phyloP scores from a whole-genome alignment of 2,329 filamentous ascomycete genomes.

The Aspergillus brasiliensis region DNA sequence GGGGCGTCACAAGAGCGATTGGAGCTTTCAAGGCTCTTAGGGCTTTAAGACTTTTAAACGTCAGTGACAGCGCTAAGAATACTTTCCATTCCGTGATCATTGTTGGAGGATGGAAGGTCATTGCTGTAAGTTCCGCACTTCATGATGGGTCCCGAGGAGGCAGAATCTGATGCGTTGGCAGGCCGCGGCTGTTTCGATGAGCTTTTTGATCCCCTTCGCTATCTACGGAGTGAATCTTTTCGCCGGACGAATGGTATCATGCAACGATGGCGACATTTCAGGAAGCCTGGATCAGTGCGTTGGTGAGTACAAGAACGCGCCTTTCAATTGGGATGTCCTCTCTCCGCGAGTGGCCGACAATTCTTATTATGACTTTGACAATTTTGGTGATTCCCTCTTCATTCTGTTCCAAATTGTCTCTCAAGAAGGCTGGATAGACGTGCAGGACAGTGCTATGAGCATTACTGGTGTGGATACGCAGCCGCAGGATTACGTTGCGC shows the following conservation, averaged over 20 bases:
- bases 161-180: constrained; percentile 21
- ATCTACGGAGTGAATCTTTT: constrained; percentile 96
- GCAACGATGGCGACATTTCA: constrained; percentile 71
- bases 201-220: constrained; percentile 91
- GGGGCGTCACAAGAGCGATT: constrained; percentile 82
- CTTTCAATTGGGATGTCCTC: constrained; percentile 82
- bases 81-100: constrained; percentile 98
- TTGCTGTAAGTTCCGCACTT: constrained; percentile 62
- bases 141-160: not conserved
- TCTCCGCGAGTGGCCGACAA: constrained; percentile 81
- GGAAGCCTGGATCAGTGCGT: constrained; percentile 69
- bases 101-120: constrained; percentile 88
- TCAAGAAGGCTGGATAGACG: constrained; percentile 95
- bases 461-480: constrained; percentile 78
- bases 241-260: constrained; percentile 74
- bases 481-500: constrained; percentile 66
- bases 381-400: constrained; percentile 90
- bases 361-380: constrained; percentile 87
- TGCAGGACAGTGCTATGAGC: constrained; percentile 80
- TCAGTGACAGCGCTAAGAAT: constrained; percentile 92
- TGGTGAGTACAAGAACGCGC: constrained; percentile 75
- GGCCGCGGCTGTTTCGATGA: constrained; percentile 90
- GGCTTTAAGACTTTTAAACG: constrained; percentile 86
- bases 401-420: constrained; percentile 98
- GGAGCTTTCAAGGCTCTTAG: constrained; percentile 96